These are phyloP conservation scores for Elaeagnus macrophylla DNA, from an alignment of 306 rosid genomes.

Conservation along the genomic window DNA sequence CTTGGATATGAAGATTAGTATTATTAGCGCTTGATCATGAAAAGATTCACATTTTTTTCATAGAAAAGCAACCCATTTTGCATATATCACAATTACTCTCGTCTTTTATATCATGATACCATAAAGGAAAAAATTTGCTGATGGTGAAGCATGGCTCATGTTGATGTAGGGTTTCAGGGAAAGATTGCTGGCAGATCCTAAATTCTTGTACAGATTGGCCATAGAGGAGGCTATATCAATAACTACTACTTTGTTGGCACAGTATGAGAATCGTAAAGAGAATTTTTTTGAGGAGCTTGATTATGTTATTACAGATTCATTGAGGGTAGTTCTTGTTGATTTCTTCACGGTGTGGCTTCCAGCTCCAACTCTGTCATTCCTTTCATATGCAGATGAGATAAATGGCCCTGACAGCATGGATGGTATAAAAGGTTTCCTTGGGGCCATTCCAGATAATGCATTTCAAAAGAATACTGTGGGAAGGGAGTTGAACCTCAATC, in stretches of 20 bases:
- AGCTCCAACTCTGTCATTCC: conserved; percentile 91
- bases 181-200: conserved; percentile 96
- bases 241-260: conserved; percentile 74
- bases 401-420: conserved; percentile 47
- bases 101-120: neutral
- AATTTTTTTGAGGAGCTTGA: conserved; percentile 80
- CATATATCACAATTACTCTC: neutral
- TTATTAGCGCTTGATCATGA: conserved; percentile 13
- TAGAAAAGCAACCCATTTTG: neutral
- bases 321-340: conserved; percentile 78
- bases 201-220: conserved; percentile 83
- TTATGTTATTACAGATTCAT: conserved; percentile 75
- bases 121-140: neutral
- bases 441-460: conserved; percentile 94
- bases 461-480: conserved; percentile 82
- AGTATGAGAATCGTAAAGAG: conserved; percentile 78
- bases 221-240: conserved; percentile 88
- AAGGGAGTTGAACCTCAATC: conserved; percentile 70
- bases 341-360: conserved; percentile 99
- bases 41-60: conserved; percentile 8
- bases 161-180: conserved; percentile 91
- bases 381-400: conserved; percentile 52
- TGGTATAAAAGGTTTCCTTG: conserved; percentile 66
- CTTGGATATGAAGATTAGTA: conserved; percentile 10
- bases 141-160: conserved; percentile 13